A percentile compares a stretch with the other conserved stretches of the same genome.
Conservation (phyloP, 2,329 filamentous ascomycete species). For the Diplocarpon rosae region DNA sequence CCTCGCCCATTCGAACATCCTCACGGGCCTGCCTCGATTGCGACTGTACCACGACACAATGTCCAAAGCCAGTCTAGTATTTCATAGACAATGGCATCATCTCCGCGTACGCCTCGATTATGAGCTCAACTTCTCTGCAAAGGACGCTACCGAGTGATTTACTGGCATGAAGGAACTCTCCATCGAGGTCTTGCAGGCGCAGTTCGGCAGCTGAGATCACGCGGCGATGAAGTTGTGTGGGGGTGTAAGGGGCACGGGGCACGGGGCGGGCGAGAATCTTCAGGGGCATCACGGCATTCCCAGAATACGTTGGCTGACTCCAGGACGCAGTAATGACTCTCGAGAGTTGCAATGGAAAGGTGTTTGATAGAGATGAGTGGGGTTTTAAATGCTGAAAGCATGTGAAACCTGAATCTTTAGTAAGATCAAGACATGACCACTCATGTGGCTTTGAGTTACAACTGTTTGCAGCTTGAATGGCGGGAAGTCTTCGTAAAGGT, state of each 20-base stretch:
- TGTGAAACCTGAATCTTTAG: constrained; percentile 19
- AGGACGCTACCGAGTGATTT: constrained; percentile 33
- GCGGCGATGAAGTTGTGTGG: constrained; percentile 33
- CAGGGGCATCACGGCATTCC: constrained; percentile 22
- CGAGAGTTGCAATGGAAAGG: constrained; percentile 2
- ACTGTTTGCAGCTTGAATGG: too few species aligned
- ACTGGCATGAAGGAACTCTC: constrained; percentile 35
- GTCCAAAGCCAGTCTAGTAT: constrained; percentile 22
- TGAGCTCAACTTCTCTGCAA: constrained; percentile 34
- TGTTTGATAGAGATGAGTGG: constrained; percentile 15
- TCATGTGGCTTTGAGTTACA: too few species aligned
- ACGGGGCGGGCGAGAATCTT: constrained; percentile 33
- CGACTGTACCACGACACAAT: constrained; percentile 28
- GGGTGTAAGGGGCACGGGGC: constrained; percentile 34
- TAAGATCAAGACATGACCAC: constrained; percentile 6
- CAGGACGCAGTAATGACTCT: constrained; percentile 18
- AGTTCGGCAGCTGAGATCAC: constrained; percentile 33
- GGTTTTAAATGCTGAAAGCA: constrained; percentile 7
- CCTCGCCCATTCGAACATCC: constrained; percentile 36
- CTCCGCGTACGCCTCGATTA: constrained; percentile 37
- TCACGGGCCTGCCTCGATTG: constrained; percentile 34
- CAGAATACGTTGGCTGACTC: constrained; percentile 24
- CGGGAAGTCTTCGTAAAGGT: too few species aligned
- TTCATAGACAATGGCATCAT: constrained; percentile 33
- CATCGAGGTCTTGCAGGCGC: constrained; percentile 38